These are phyloP conservation scores for Daldinia childiae DNA, from an alignment of 495 filamentous ascomycete species.

Conservation along the genomic window DNA sequence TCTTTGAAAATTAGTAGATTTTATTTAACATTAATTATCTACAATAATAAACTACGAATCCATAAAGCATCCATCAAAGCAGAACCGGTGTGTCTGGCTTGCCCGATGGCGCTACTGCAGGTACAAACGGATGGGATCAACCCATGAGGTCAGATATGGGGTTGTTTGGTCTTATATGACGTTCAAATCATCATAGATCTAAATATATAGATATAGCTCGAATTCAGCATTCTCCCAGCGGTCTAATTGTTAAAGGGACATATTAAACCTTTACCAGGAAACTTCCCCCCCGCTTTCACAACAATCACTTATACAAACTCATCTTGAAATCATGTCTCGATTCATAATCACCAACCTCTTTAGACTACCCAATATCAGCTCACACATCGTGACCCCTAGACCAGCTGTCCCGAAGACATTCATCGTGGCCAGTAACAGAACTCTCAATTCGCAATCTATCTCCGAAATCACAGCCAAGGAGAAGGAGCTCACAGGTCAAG, in stretches of 20 bases:
- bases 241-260: not conserved
- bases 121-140: constrained; percentile 12
- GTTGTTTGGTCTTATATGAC: not conserved
- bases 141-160: constrained; percentile 23
- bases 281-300: not conserved
- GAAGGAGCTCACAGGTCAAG: constrained; percentile 34
- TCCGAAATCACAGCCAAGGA: constrained; percentile 37
- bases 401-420: not conserved
- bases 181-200: constrained; percentile 23
- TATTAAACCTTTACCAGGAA: not conserved
- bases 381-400: not conserved
- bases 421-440: constrained; percentile 17
- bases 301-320: not conserved
- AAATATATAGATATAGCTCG: not conserved
- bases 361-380: constrained; percentile 7
- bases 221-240: not conserved
- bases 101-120: constrained; percentile 17
- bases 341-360: constrained; percentile 20
- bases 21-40: too few species aligned
- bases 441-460: constrained; percentile 32
- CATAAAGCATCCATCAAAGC: not conserved
- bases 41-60: not conserved
- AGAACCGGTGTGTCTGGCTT: not conserved
- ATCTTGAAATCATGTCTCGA: constrained; percentile 28
- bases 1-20: too few species aligned